Conservation (phyloP, 2,329 filamentous ascomycete species). For the Chaetomium globosum region DNA sequence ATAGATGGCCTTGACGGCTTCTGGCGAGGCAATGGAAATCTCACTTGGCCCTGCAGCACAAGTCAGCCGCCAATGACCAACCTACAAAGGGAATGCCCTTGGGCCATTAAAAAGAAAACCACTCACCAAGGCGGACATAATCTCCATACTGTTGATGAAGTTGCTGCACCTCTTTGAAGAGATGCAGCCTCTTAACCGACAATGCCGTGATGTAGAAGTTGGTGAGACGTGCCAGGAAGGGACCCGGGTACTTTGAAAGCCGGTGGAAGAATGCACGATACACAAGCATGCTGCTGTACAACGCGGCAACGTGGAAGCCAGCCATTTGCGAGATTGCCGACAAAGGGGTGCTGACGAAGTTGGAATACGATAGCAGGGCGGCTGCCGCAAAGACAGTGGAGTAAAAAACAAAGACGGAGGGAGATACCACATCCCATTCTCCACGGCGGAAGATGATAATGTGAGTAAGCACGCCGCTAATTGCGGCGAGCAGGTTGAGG, state of each 20-base stretch:
- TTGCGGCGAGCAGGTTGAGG: slow-evolving; percentile 11
- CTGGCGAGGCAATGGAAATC: slow-evolving; percentile 40
- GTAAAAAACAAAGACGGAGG: slow-evolving; percentile 29
- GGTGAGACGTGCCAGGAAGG: slow-evolving; percentile 30
- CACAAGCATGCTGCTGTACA: slow-evolving; percentile 34
- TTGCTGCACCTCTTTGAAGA: slow-evolving; percentile 35
- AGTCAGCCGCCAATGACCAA: neutral
- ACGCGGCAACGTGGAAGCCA: slow-evolving; percentile 21
- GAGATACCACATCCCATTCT: slow-evolving; percentile 30
- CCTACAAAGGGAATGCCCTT: no score
- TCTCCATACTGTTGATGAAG: slow-evolving; percentile 34
- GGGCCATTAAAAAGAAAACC: neutral
- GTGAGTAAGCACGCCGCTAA: slow-evolving; percentile 25
- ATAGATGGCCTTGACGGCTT: slow-evolving; percentile 39
- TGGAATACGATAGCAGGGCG: neutral
- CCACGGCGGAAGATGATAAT: slow-evolving; percentile 25
- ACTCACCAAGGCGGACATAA: slow-evolving; percentile 33
- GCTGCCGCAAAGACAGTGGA: slow-evolving; percentile 13
- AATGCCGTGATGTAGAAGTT: slow-evolving; percentile 33
- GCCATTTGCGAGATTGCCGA: neutral
- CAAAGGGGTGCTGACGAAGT: neutral
- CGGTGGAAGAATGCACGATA: slow-evolving; percentile 35
- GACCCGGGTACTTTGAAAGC: slow-evolving; percentile 26
- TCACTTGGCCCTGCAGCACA: slow-evolving; percentile 36
- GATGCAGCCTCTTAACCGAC: slow-evolving; percentile 33